phyloP scores from a whole-genome alignment of 371 early-diverging fungal species.

The Actinomortierella wolfii region DNA sequence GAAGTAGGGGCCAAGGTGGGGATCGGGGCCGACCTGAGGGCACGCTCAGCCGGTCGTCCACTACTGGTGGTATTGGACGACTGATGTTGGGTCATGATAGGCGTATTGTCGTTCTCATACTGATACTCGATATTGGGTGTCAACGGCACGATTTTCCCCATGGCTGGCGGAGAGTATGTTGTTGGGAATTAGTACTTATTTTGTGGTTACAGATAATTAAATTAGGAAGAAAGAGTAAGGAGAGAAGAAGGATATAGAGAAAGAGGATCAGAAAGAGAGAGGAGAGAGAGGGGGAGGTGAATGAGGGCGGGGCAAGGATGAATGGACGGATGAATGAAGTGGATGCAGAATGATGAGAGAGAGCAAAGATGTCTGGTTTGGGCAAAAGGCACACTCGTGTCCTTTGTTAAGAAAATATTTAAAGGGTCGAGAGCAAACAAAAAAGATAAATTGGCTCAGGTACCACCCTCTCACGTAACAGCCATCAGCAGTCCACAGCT shows the following conservation, averaged over 20 bases:
- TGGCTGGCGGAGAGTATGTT: slow-evolving; percentile 38
- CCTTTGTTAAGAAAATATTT: too few relatives aligned
- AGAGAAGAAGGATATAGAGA: neutral
- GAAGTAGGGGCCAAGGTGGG: slow-evolving; percentile 8
- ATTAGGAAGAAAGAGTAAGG: neutral
- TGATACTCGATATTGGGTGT: neutral
- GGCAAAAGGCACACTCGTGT: too few relatives aligned
- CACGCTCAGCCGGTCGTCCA: too few relatives aligned
- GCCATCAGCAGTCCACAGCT: too few relatives aligned
- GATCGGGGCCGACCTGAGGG: slow-evolving; percentile 12
- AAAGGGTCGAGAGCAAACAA: too few relatives aligned
- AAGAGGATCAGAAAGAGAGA: neutral
- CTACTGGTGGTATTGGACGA: slow-evolving; percentile 16
- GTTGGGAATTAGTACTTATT: too few relatives aligned
- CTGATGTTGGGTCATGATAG: slow-evolving; percentile 33
- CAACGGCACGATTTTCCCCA: slow-evolving; percentile 12
- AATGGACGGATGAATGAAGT: neutral
- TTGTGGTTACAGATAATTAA: slow-evolving; percentile 22
- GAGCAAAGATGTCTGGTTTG: neutral
- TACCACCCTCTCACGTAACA: too few relatives aligned
- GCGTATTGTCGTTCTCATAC: slow-evolving; percentile 34
- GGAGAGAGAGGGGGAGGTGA: neutral
- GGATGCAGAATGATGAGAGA: neutral
- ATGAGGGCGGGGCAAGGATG: neutral
- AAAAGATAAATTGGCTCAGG: too few relatives aligned